Evolutionary conservation across 768 basidiomycete species (phyloP).

Genomic region (Pilatotrama ljubarskyi): DNA sequence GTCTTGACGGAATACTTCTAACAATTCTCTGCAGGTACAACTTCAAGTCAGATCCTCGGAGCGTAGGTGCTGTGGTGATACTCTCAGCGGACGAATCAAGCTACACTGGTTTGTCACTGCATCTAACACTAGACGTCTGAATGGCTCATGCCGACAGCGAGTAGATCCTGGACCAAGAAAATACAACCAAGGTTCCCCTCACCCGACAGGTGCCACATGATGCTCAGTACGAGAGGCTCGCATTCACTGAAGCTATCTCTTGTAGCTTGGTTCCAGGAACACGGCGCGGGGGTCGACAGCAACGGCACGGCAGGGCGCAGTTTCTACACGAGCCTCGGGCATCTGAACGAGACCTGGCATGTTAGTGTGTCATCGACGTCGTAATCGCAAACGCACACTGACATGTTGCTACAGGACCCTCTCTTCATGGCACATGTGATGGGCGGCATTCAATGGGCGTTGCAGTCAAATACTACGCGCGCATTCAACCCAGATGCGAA

Average conservation of each 20-base stretch:
- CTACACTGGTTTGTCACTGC: slow-evolving; percentile 36
- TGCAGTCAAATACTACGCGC: slow-evolving; percentile 69
- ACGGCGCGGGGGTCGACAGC: slow-evolving; percentile 61
- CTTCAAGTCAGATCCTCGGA: slow-evolving; percentile 48
- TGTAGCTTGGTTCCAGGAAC: slow-evolving; percentile 82
- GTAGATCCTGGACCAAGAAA: slow-evolving; percentile 49
- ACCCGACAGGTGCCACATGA: slow-evolving; percentile 63
- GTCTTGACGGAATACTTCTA: background rate
- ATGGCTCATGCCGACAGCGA: background rate
- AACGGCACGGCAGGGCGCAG: slow-evolving; percentile 63
- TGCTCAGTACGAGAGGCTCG: background rate
- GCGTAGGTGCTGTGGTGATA: slow-evolving; percentile 44
- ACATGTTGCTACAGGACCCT: slow-evolving; percentile 47
- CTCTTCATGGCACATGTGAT: slow-evolving; percentile 72
- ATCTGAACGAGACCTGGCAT: slow-evolving; percentile 77
- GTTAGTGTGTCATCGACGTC: slow-evolving; percentile 37
- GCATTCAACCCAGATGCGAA: slow-evolving; percentile 59
- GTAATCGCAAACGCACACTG: background rate
- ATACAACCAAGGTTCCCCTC: slow-evolving; percentile 70
- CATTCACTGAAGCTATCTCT: background rate
- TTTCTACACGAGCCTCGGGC: slow-evolving; percentile 83
- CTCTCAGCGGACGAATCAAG: slow-evolving; percentile 47
- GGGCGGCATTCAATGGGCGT: slow-evolving; percentile 72
- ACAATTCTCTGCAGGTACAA: slow-evolving; percentile 36
- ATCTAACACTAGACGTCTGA: background rate